A percentile compares a stretch with the other conserved stretches of the same genome.
Evolutionary conservation across 495 filamentous ascomycete genomes (phyloP).

Genomic region (Penicillium daleae): DNA sequence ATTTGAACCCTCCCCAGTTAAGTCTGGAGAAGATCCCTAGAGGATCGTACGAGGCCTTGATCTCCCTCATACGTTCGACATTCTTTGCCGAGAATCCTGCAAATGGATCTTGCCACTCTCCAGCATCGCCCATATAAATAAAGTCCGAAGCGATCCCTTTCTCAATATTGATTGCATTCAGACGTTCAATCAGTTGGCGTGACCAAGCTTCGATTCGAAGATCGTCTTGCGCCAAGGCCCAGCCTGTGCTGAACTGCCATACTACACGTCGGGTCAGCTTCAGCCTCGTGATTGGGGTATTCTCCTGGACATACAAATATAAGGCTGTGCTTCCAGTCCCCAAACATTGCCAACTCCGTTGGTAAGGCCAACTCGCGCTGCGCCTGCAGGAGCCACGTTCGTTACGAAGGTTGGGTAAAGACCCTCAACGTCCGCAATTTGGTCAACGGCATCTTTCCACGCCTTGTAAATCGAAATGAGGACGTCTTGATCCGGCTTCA

Average conservation of each 20-base stretch:
- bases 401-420: conserved; percentile 35
- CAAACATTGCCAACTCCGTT: conserved; percentile 46
- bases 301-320: conserved; percentile 15
- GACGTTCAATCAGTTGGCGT: conserved; percentile 22
- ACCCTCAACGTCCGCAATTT: conserved; percentile 33
- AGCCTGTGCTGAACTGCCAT: conserved; percentile 39
- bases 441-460: conserved; percentile 30
- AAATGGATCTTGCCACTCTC: conserved; percentile 45
- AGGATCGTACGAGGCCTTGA: conserved; percentile 44
- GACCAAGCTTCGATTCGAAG: conserved; percentile 40
- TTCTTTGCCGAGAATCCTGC: conserved; percentile 41
- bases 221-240: conserved; percentile 30
- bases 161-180: conserved; percentile 25
- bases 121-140: conserved; percentile 47
- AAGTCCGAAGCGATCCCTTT: conserved; percentile 30
- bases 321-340: conserved; percentile 37
- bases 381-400: conserved; percentile 23
- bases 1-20: conserved; percentile 38
- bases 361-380: conserved; percentile 21
- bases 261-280: conserved; percentile 12
- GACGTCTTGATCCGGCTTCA: conserved; percentile 25
- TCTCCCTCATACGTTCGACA: conserved; percentile 34
- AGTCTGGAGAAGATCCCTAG: conserved; percentile 23
- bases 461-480: conserved; percentile 29
- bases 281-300: not conserved